phyloP scores from a whole-genome alignment of 371 early-diverging fungal genomes.

The Rhizomucor pusillus region DNA sequence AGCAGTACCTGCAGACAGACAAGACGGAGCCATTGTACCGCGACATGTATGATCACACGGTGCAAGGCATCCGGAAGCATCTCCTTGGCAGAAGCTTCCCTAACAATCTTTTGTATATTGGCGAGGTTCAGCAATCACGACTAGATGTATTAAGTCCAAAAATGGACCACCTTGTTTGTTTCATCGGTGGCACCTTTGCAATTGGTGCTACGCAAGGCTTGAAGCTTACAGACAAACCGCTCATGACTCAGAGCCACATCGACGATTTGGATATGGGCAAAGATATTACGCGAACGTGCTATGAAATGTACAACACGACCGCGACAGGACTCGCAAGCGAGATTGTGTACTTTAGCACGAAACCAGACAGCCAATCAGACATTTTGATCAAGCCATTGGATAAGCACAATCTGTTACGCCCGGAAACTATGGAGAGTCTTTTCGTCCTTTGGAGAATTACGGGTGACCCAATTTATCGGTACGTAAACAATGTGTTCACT shows the following conservation, averaged over 20 bases:
- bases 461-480: conserved; percentile 73
- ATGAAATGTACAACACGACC: conserved; percentile 77
- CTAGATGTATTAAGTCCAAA: conserved; percentile 52
- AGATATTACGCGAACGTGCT: conserved; percentile 77
- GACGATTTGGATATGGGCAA: conserved; percentile 72
- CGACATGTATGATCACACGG: conserved; percentile 68
- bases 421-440: conserved; percentile 89
- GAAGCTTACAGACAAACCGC: conserved; percentile 16
- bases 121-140: conserved; percentile 52
- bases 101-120: conserved; percentile 65
- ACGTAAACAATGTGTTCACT: no score
- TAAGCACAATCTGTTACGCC: conserved; percentile 73
- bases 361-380: conserved; percentile 46
- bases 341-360: conserved; percentile 61
- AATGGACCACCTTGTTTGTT: conserved; percentile 95
- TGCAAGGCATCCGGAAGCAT: conserved; percentile 70
- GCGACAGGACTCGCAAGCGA: conserved; percentile 84
- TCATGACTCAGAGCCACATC: conserved; percentile 26
- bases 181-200: conserved; percentile 84
- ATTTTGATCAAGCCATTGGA: conserved; percentile 62
- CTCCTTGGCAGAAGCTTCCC: conserved; percentile 64
- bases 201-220: conserved; percentile 71
- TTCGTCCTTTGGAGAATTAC: conserved; percentile 85
- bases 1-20: conserved; percentile 80
- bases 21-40: conserved; percentile 62